Percentiles rank a stretch among this genome's conserved stretches.
Conservation (phyloP, 257 asterid genomes). For the Primulina eburnea region DNA sequence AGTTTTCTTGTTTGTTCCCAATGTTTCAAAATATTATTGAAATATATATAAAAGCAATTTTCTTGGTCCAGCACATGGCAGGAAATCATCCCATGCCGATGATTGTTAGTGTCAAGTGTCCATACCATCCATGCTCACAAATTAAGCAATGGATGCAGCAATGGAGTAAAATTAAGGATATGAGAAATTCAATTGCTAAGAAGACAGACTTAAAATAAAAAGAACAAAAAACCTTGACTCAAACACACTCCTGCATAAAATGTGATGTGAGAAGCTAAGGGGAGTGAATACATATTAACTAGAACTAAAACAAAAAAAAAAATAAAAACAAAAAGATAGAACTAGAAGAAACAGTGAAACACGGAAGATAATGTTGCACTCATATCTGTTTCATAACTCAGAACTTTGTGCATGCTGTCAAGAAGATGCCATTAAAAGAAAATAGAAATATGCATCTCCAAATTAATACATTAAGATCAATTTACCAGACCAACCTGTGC, state of each 20-base stretch:
- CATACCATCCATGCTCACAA: background rate
- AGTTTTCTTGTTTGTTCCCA: background rate
- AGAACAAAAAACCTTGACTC: background rate
- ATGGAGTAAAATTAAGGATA: background rate
- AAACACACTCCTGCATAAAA: background rate
- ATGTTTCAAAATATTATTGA: background rate
- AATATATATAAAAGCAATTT: too few species aligned
- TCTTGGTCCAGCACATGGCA: background rate
- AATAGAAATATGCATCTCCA: constrained; percentile 19
- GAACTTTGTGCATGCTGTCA: constrained; percentile 13
- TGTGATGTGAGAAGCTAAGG: background rate
- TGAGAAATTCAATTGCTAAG: background rate
- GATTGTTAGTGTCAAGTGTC: background rate
- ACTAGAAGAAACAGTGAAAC: background rate
- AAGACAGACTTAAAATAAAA: background rate
- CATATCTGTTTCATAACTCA: constrained; percentile 2
- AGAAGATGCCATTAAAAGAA: constrained; percentile 4
- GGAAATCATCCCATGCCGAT: background rate
- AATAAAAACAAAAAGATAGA: background rate
- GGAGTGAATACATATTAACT: constrained; percentile 4
- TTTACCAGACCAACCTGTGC: constrained; percentile 71
- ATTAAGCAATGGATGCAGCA: background rate
- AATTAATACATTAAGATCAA: constrained; percentile 11
- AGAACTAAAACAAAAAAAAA: background rate
- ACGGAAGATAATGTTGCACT: background rate